A percentile compares a stretch with the other conserved stretches of the same genome.
These are phyloP conservation scores for Rutstroemia sp. DNA, from an alignment of 2,329 filamentous ascomycete species.

Conservation along the genomic window DNA sequence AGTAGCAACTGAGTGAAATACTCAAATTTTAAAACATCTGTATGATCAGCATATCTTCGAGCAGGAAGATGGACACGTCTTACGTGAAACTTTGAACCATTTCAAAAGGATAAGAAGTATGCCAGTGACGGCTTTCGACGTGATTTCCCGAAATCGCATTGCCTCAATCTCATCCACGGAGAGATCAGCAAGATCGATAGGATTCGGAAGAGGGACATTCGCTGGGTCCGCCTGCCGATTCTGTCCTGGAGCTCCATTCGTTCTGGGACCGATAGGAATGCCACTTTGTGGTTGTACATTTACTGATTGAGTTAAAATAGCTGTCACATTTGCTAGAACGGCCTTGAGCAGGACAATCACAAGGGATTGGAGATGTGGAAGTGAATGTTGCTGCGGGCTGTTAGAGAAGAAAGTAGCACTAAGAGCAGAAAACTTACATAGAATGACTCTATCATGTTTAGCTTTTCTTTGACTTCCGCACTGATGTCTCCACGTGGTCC, in stretches of 20 bases:
- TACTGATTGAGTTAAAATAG: conserved; percentile 59
- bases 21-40: conserved; percentile 91
- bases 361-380: conserved; percentile 85
- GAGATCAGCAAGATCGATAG: conserved; percentile 34
- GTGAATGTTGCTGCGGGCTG: conserved; percentile 52
- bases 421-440: conserved; percentile 57
- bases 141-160: conserved; percentile 76
- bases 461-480: conserved; percentile 52
- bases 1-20: conserved; percentile 89
- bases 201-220: conserved; percentile 21
- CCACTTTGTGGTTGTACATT: conserved; percentile 18
- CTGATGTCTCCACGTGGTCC: conserved; percentile 45
- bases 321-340: conserved; percentile 78
- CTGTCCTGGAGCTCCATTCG: conserved; percentile 20
- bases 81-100: conserved; percentile 93
- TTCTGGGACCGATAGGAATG: conserved; percentile 23
- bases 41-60: conserved; percentile 14
- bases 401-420: conserved; percentile 26
- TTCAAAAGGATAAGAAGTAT: conserved; percentile 83
- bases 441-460: conserved; percentile 71
- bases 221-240: conserved; percentile 25
- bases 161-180: conserved; percentile 74
- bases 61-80: conserved; percentile 30
- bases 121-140: conserved; percentile 85
- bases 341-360: conserved; percentile 90